These are phyloP conservation scores for Fomitopsis betulina DNA, from an alignment of 1,284 basidiomycete genomes.

Conservation along the genomic window DNA sequence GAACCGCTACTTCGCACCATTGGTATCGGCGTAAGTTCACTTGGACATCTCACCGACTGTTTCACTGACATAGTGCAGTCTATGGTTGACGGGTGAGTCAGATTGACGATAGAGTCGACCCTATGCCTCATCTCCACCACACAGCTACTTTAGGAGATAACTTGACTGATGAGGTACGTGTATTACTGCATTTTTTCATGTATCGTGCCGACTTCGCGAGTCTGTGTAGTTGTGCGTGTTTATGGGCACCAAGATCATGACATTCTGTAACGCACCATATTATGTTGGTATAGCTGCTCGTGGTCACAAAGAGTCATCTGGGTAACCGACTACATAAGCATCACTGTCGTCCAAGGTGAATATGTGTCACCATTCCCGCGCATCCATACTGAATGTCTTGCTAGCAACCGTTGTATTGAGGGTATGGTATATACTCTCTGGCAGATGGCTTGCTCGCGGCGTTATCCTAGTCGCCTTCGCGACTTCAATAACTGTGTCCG, in stretches of 20 bases:
- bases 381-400: neutral
- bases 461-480: constrained; percentile 14
- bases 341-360: constrained; percentile 17
- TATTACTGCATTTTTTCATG: no score
- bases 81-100: neutral
- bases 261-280: neutral
- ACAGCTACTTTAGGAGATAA: no score
- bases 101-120: no score
- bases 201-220: no score
- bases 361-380: neutral
- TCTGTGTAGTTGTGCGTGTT: neutral
- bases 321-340: neutral
- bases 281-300: neutral
- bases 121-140: no score
- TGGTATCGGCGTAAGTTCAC: constrained; percentile 18
- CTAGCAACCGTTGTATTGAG: constrained; percentile 24
- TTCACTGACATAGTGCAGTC: neutral
- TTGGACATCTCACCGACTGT: neutral
- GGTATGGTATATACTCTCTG: constrained; percentile 25
- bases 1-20: constrained; percentile 24
- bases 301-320: neutral
- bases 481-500: constrained; percentile 6
- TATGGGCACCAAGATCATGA: no score
- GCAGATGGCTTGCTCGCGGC: constrained; percentile 10
- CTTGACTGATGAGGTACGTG: no score